Evolutionary conservation across 1,139 yeast genomes (phyloP), one percentile per base, ranked within the genome.

Genomic region (Saccharomyces hybrid): DNA sequence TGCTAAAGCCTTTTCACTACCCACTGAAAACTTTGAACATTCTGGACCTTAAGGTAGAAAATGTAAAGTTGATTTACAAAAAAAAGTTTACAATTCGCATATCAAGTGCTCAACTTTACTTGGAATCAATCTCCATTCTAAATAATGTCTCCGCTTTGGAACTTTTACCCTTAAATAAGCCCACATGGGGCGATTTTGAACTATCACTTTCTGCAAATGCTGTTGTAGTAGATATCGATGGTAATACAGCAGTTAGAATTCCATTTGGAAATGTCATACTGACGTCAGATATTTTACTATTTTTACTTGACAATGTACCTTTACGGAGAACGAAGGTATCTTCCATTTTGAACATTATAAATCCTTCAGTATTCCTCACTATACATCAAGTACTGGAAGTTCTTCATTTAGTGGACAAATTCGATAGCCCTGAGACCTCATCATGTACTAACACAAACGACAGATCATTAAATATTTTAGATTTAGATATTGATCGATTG

Each of bases 41-140:
- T 5, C 46, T 67, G 25, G 71, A 68, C 52, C 50, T 68, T 1
- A 66, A 68, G 47, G 51, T 69, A 7, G 71, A 68, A 53, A 66
- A 67, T 48, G 47, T 69, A 3, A 54, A 50, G 11, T 27, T 67
- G 3, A 52, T 56, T 1, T 58, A 61, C 29, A 51, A 57, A 5
- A 38, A 57, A 16, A 42, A 60, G 7, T 53, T 59, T 23, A 55
- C 54, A 5, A 38, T 65, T 2, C 57, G 54, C n/a, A 54, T 66
- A 47, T 68, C 71, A 4, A 64, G 66, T 38, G 54, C 64, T 7
- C 65, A 62, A 41, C 41, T 67, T 16, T 58, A 62, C 49, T 25
- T 63, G 11, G 65, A 64, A 52, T 59, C 67, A 3, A 58, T 66
- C 6, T 55, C 54, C 23, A 55, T 55, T 1, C 53, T 59, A 14